These are phyloP conservation scores for Glycyrrhiza uralensis DNA, from an alignment of 306 rosid genomes.

Conservation along the genomic window DNA sequence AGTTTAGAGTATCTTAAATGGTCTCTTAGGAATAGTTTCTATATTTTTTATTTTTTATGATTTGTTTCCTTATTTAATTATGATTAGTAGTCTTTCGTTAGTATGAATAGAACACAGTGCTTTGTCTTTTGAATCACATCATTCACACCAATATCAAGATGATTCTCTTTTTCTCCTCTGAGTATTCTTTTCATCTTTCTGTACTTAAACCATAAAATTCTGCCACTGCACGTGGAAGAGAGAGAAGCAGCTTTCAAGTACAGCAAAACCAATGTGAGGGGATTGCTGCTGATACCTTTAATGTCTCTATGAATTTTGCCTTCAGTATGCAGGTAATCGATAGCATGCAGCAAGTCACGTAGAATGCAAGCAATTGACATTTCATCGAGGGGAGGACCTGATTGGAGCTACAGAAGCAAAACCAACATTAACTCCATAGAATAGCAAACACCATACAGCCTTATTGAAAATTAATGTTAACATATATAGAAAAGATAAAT, in stretches of 20 bases:
- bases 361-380: slow-evolving; percentile 88
- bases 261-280: not conserved
- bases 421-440: slow-evolving; percentile 13
- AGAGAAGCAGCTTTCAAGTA: slow-evolving; percentile 5
- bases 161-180: not conserved
- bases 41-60: not conserved
- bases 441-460: slow-evolving; percentile 6
- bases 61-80: not conserved
- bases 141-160: not conserved
- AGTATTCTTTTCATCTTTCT: not conserved
- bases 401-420: slow-evolving; percentile 73
- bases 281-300: slow-evolving; percentile 57
- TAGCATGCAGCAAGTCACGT: slow-evolving; percentile 91
- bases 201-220: not conserved
- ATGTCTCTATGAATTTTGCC: slow-evolving; percentile 98
- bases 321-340: slow-evolving; percentile 89
- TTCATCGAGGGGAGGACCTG: slow-evolving; percentile 96
- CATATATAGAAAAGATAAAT: not conserved
- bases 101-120: not conserved
- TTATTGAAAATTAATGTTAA: not conserved
- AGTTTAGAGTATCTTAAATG: not conserved
- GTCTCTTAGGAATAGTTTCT: not conserved
- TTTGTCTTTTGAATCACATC: not conserved
- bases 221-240: not conserved
- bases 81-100: not conserved